Base-by-base conservation (phyloP, 2,329 filamentous ascomycete species). In the Helotiales sp. region DNA sequence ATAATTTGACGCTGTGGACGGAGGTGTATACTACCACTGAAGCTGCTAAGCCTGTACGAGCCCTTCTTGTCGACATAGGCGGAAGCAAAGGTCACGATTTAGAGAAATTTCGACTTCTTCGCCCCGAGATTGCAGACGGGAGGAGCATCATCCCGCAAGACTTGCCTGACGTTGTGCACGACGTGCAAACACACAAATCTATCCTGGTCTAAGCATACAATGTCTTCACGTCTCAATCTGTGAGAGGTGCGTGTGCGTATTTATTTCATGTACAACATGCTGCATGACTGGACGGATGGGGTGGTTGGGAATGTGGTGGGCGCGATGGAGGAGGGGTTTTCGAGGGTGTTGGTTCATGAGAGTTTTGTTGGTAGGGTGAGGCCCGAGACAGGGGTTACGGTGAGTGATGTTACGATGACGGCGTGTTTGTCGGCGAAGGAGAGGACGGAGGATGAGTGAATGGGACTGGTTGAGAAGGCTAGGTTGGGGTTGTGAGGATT, bases 141-240 rank as follows among this genome's bases (percentile, higher is more conserved):
- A 67, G 72, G 7, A 62, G 61, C 37, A 66, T 74, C n/a, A 65
- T 75, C 10, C 64, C 75, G 6, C 72, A 75, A 60, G 73, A 75
- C 26, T 63, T 74, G 7, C 57, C 68, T 80, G 75, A 76, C 5
- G 75, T 80, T 1, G 61, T 81, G 1, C 70, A 73, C 7, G 72
- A 75, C n/a, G 65, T 77, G 6, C 62, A 69, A 2, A 61, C 70
- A 0, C 49, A 74, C 15, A 61, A 69, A 28, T 70, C 72, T 1
- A 77, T 80, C 60, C 67, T 69, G 1, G 67, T 73, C 0, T 69
- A 74, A 50, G 68, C 69, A 2, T 76, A 82, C 59, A 76, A 81
- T 61, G 78, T 80, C 69, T 79, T 82, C 65, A 77, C 73, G 0
- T 74, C 77, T 5, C 79, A 82, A 61, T 79, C 79, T 0, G 67